Conservation (phyloP, 2,329 filamentous ascomycete species). For the Emydomyces testavorans region DNA sequence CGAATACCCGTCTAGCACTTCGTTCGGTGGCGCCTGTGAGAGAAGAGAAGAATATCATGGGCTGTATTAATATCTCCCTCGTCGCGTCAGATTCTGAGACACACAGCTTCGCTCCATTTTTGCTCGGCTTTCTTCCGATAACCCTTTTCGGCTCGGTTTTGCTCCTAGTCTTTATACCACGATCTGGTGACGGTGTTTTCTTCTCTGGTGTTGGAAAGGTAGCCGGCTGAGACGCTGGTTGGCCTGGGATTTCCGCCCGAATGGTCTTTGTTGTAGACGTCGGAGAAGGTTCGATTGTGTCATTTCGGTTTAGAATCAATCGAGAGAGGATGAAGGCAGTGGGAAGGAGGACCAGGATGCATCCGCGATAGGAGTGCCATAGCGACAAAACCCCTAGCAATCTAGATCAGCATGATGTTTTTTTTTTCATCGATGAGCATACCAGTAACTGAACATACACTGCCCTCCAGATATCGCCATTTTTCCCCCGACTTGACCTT, state of each 20-base stretch:
- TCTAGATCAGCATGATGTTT: neutral
- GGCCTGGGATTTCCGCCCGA: neutral
- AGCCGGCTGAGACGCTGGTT: neutral
- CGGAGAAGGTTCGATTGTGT: neutral
- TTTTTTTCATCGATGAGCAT: neutral
- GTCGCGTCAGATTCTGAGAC: neutral
- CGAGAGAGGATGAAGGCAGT: constrained; percentile 4
- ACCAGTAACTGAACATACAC: neutral
- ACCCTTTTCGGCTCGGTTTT: constrained; percentile 15
- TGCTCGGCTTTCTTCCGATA: constrained; percentile 12
- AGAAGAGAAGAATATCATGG: constrained; percentile 79
- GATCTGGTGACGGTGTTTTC: constrained; percentile 7
- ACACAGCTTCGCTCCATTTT: constrained; percentile 2
- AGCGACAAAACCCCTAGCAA: constrained; percentile 11
- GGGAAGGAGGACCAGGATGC: constrained; percentile 4
- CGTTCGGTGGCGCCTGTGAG: constrained; percentile 73
- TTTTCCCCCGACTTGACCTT: too few species aligned
- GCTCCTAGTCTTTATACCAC: neutral
- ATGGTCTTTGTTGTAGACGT: neutral
- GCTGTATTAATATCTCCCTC: constrained; percentile 38
- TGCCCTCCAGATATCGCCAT: constrained; percentile 4
- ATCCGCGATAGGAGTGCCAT: constrained; percentile 14
- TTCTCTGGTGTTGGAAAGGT: neutral
- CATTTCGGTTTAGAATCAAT: neutral
- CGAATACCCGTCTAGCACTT: constrained; percentile 53